Evolutionary conservation across 805 yeast species (phyloP).

Genomic region (Kockiozyma suomiensis): DNA sequence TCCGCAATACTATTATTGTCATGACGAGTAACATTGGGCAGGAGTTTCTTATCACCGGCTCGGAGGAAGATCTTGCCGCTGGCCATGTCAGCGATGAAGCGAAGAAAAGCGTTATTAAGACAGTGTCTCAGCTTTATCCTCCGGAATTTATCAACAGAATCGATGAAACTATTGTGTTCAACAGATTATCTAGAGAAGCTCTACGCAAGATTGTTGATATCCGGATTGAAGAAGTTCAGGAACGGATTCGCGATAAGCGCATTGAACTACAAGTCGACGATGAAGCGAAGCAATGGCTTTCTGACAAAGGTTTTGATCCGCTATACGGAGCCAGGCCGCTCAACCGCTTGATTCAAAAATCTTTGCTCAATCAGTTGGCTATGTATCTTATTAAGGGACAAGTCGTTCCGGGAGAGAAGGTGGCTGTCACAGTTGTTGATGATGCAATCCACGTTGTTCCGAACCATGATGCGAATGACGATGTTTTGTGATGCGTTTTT

Average conservation of each 20-base stretch:
- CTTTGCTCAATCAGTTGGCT: slow-evolving; percentile 87
- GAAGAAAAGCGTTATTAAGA: slow-evolving; percentile 62
- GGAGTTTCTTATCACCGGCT: slow-evolving; percentile 74
- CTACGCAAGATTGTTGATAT: slow-evolving; percentile 81
- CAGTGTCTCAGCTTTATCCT: slow-evolving; percentile 74
- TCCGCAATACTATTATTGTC: slow-evolving; percentile 90
- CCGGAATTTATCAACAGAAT: slow-evolving; percentile 95
- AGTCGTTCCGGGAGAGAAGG: slow-evolving; percentile 60
- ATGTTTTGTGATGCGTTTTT: not conserved
- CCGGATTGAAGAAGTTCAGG: slow-evolving; percentile 77
- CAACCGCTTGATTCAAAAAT: slow-evolving; percentile 83
- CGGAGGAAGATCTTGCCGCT: slow-evolving; percentile 40
- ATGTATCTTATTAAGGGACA: slow-evolving; percentile 76
- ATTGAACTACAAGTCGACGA: slow-evolving; percentile 60
- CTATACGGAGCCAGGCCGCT: slow-evolving; percentile 95
- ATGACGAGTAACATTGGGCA: slow-evolving; percentile 98
- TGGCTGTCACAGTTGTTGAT: slow-evolving; percentile 52
- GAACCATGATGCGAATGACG: slow-evolving; percentile 43
- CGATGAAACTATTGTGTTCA: slow-evolving; percentile 92
- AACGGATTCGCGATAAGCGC: slow-evolving; percentile 75
- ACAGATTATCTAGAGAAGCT: slow-evolving; percentile 77
- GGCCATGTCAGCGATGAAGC: slow-evolving; percentile 60
- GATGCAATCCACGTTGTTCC: slow-evolving; percentile 51
- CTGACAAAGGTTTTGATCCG: slow-evolving; percentile 86
- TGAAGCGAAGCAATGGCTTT: slow-evolving; percentile 74